These are phyloP conservation scores for Trichoderma guizhouense DNA, from an alignment of 2,329 filamentous ascomycete genomes.

Conservation along the genomic window DNA sequence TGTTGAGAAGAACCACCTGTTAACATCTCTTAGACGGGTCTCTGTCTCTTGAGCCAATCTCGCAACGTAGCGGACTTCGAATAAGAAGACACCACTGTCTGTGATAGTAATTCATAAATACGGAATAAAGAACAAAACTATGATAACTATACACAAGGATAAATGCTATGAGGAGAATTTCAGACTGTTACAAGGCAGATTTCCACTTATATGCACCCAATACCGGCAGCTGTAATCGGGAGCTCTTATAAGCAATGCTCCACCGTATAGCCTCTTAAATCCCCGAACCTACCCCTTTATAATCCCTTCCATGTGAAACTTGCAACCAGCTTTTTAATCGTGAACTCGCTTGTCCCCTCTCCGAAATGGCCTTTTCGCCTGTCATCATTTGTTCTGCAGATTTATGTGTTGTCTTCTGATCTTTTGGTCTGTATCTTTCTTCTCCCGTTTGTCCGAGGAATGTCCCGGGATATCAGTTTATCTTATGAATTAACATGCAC, in stretches of 20 bases:
- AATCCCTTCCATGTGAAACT: not conserved
- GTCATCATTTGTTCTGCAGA: no score
- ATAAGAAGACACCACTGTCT: no score
- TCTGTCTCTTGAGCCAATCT: no score
- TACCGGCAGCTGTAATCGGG: not conserved
- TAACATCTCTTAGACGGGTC: not conserved
- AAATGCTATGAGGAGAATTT: no score
- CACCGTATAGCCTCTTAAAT: not conserved
- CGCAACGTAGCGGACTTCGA: no score
- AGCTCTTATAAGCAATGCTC: not conserved
- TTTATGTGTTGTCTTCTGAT: not conserved
- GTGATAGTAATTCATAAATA: no score
- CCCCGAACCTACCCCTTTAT: not conserved
- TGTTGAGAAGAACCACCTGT: no score
- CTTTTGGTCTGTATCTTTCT: not conserved
- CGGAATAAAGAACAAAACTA: no score
- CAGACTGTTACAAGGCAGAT: not conserved
- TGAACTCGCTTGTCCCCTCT: not conserved
- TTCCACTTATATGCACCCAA: not conserved
- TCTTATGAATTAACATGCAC: no score
- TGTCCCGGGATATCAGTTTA: no score
- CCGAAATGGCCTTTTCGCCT: not conserved
- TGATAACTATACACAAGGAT: not conserved
- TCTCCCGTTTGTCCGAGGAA: not conserved
- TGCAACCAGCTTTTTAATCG: not conserved